Evolutionary conservation across 306 rosid genomes (phyloP), one percentile per base, ranked within the genome.

Genomic region (Corylus americana): DNA sequence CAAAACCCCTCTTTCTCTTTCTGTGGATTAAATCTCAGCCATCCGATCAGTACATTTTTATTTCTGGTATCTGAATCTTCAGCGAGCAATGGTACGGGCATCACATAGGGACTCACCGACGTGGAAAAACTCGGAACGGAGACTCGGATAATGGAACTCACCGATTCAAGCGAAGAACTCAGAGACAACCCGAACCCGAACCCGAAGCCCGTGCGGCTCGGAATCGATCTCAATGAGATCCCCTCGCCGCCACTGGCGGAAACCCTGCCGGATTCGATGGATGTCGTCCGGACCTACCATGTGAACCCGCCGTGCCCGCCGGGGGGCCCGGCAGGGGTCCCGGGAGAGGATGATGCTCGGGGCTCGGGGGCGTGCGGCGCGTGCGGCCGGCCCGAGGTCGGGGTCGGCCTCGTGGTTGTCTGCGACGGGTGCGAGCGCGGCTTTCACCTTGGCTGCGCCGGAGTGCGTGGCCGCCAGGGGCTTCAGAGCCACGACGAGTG

Each of bases 391-490:
- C 90, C 81, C 42, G 96, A 63, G 87, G 89, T 75, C 31, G 73
- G 78, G 18, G 87, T 2, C 11, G 14, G 87, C 10, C 86, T 76
- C 18, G 92, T 86, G 8, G 87, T 96, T 0, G 97, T 96, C n/a
- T 96, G 99, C n/a, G 99, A 96, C 74, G 96, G 93, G 11, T 96
- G 99, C 73, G 99, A 96, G 93, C 91, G 96, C 22, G 90, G 91
- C 9, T 93, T 85, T 77, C 99, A 96, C 77, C 75, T 91, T 75
- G 76, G 84, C 25, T 96, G 99, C 82, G 88, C 91, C 8, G 94
- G 97, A 78, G 84, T 89, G 88, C 90, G 91, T 25, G 93, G 92
- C 7, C 86, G 85, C 1, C 92, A 87, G 73, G 87, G 81, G 1
- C 50, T 88, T 1, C 55, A 87, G 54, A 83, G 31, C 74, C 18